A percentile compares a stretch with the other conserved stretches of the same genome.
These are phyloP conservation scores for Mycogone perniciosa DNA, from an alignment of 2,329 filamentous ascomycete species.

Conservation along the genomic window DNA sequence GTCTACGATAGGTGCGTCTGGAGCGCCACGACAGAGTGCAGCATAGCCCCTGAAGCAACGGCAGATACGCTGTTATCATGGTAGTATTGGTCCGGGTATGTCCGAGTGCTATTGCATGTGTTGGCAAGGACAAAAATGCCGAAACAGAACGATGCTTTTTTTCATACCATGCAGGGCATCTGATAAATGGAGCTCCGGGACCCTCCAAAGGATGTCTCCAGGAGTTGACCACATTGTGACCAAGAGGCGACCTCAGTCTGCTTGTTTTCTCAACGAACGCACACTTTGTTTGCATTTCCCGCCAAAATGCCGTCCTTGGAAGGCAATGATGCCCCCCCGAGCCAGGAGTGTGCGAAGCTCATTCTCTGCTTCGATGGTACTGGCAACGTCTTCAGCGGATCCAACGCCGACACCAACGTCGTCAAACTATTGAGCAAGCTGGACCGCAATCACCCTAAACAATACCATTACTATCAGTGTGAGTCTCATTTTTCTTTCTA, in stretches of 20 bases:
- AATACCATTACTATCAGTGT: constrained; percentile 47
- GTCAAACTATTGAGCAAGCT: constrained; percentile 44
- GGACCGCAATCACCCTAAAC: constrained; percentile 36
- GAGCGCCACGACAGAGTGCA: too few relatives aligned
- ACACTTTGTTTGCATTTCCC: not conserved
- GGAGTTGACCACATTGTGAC: not conserved
- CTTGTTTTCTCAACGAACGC: not conserved
- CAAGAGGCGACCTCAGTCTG: not conserved
- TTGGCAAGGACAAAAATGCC: not conserved
- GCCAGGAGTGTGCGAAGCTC: constrained; percentile 31
- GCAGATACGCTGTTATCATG: not conserved
- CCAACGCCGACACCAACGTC: constrained; percentile 46
- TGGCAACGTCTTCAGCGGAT: constrained; percentile 40
- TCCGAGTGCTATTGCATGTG: not conserved
- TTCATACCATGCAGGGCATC: not conserved
- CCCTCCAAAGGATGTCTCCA: not conserved
- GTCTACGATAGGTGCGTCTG: too few relatives aligned
- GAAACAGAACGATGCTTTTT: not conserved
- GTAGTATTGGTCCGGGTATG: not conserved
- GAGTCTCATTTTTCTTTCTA: constrained; percentile 8
- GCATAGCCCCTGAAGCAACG: too few relatives aligned
- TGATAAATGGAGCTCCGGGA: not conserved
- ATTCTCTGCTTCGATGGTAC: constrained; percentile 45
- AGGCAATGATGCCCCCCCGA: not conserved
- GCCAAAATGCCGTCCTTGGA: not conserved